Conservation (phyloP, 2,329 filamentous ascomycete species). For the Emericellopsis atlantica region DNA sequence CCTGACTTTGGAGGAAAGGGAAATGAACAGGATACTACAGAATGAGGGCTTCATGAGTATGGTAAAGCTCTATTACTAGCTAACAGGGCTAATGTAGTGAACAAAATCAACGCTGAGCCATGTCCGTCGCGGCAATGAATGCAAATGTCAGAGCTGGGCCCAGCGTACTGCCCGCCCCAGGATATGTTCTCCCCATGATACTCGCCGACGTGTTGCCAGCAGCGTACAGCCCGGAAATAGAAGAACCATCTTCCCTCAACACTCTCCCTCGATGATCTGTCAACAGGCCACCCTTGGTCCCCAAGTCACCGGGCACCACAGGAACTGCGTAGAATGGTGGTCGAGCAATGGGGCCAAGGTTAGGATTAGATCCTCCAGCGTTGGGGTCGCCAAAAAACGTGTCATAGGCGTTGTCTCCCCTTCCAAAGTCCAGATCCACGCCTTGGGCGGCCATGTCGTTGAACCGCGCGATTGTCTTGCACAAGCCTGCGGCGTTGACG, state of each 20-base stretch:
- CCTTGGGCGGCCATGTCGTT: conserved; percentile 15
- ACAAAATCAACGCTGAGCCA: neutral
- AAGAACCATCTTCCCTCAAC: conserved; percentile 7
- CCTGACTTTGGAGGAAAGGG: neutral
- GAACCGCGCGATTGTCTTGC: conserved; percentile 12
- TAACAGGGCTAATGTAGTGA: too few species aligned
- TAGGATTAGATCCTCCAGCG: conserved; percentile 12
- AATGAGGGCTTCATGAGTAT: neutral
- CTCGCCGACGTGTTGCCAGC: conserved; percentile 18
- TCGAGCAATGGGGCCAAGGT: conserved; percentile 9
- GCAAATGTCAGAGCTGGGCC: conserved; percentile 22
- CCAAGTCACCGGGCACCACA: conserved; percentile 21
- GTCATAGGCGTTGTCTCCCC: conserved; percentile 18
- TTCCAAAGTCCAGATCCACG: conserved; percentile 17
- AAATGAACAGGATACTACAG: neutral
- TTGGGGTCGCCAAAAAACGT: conserved; percentile 17
- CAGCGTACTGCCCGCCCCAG: conserved; percentile 19
- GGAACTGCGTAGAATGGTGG: conserved; percentile 12
- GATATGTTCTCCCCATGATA: conserved; percentile 19
- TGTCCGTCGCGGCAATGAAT: conserved; percentile 11
- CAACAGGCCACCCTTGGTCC: conserved; percentile 21
- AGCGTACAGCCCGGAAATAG: conserved; percentile 18
- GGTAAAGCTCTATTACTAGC: too few species aligned
- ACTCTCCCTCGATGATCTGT: conserved; percentile 17
- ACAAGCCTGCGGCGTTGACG: conserved; percentile 8